Percentiles rank a stretch among this genome's conserved stretches.
Evolutionary conservation across 805 yeast species (phyloP).

Genomic region (Pichia membranifaciens): DNA sequence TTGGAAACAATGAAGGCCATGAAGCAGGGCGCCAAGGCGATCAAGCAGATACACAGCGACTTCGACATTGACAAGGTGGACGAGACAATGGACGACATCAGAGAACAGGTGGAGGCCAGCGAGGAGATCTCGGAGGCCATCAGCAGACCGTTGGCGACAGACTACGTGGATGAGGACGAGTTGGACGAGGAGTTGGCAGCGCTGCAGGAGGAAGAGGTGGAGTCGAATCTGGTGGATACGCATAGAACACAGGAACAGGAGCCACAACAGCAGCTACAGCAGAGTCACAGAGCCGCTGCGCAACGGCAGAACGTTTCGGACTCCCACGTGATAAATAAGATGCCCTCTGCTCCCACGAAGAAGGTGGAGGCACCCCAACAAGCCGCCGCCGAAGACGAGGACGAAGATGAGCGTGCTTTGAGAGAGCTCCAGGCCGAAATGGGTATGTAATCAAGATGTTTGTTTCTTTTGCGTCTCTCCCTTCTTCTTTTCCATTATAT

Average conservation of each 20-base stretch:
- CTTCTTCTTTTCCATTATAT: too few relatives aligned
- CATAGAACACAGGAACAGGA: slow-evolving; percentile 12
- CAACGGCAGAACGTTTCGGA: slow-evolving; percentile 9
- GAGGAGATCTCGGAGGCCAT: slow-evolving; percentile 96
- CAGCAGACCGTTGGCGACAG: slow-evolving; percentile 84
- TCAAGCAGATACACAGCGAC: slow-evolving; percentile 93
- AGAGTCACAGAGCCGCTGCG: neutral
- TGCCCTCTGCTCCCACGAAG: slow-evolving; percentile 44
- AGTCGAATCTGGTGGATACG: slow-evolving; percentile 23
- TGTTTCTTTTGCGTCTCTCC: neutral
- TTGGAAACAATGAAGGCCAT: slow-evolving; percentile 97
- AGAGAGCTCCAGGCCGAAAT: slow-evolving; percentile 79
- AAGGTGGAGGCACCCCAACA: slow-evolving; percentile 33
- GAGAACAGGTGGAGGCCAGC: slow-evolving; percentile 92
- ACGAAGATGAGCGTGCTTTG: slow-evolving; percentile 79
- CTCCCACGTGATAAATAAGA: slow-evolving; percentile 17
- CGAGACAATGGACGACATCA: slow-evolving; percentile 94
- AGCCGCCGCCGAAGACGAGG: slow-evolving; percentile 52
- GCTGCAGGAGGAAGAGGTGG: slow-evolving; percentile 78
- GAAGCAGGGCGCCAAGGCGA: slow-evolving; percentile 96
- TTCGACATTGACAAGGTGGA: slow-evolving; percentile 95
- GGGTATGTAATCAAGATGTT: slow-evolving; percentile 46
- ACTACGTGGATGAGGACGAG: slow-evolving; percentile 78
- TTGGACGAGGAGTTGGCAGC: slow-evolving; percentile 88
- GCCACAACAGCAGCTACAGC: slow-evolving; percentile 5